Evolutionary conservation across 352 stramenopile genomes (phyloP), one percentile per base, ranked within the genome.

Genomic region (Pythium aphanidermatum): DNA sequence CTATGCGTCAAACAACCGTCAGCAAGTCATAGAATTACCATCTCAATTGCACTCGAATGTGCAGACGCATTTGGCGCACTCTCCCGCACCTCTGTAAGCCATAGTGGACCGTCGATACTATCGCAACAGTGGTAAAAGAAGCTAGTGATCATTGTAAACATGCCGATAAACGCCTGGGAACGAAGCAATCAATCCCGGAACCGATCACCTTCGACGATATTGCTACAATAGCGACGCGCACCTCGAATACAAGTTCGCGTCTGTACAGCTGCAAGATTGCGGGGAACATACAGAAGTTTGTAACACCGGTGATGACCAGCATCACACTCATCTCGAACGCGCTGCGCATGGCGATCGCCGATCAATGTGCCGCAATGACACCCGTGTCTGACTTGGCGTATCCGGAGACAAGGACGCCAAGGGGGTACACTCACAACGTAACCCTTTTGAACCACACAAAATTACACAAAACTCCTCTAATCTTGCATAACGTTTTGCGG

Each of bases 121-220:
- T 90, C 78, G 40, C 73, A 83, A 42, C 74, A 75, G 55, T 90
- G 78, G 45, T 90, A 90, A 25, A 90, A 57, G 46, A 85, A 83
- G 65, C 75, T 88, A 39, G 75, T 90, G 19, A 65, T 38, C 74
- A 88, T 88, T 21, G 78, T 90, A 51, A 90, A 86, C 46, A 65
- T 61, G 41, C 78, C 78, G 34, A 90, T 81, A 46, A 83, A 90
- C 24, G 74, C 59, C 78, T 90, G n/a, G 0, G 29, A 9, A 31
- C 16, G 4, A 51, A 23, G 47, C 16, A 20, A 6, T 43, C 14
- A 20, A 36, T 12, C 20, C 40, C n/a, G n/a, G 4, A 51, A 23
- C 45, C 16, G 17, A 6, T 43, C 14, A 20, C 29, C 7, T 14
- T 42, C 16, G 25, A 20, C 1, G n/a, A 25, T 11, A 40, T 21